Conservation (phyloP, 2,329 filamentous ascomycete genomes). For the Teratosphaeriaceae sp. region DNA sequence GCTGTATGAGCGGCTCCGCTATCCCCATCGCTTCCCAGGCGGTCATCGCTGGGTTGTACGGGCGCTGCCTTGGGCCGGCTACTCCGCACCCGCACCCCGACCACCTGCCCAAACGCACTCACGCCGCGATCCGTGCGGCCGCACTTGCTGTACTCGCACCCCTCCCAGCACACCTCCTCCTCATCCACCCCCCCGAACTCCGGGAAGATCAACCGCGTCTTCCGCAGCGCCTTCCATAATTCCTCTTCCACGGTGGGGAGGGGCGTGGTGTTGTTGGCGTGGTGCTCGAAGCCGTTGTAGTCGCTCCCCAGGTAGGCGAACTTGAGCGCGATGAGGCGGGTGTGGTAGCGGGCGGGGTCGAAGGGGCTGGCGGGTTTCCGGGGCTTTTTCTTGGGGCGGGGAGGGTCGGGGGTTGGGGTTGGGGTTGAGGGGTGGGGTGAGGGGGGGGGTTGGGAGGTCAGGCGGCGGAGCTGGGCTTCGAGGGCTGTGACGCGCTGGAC, state of each 20-base stretch:
- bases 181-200: constrained; percentile 31
- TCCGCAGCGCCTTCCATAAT: constrained; percentile 83
- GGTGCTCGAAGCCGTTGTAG: constrained; percentile 92
- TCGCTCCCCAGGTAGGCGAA: constrained; percentile 86
- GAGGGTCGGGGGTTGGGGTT: constrained; percentile 23
- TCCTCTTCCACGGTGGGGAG: constrained; percentile 86
- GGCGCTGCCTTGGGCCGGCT: constrained; percentile 55
- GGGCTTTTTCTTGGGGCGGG: constrained; percentile 22
- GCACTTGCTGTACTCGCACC: constrained; percentile 89
- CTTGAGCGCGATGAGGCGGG: constrained; percentile 81
- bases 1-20: not conserved
- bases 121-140: constrained; percentile 90
- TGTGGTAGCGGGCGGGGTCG: constrained; percentile 74
- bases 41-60: too few species aligned
- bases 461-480: constrained; percentile 56
- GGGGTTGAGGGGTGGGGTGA: constrained; percentile 30
- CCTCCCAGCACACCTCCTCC: constrained; percentile 65
- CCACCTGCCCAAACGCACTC: constrained; percentile 93
- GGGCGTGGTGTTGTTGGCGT: constrained; percentile 59
- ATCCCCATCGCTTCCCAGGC: constrained; percentile 10
- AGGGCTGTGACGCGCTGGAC: constrained; percentile 61
- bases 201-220: constrained; percentile 74
- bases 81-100: constrained; percentile 76
- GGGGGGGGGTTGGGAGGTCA: too few species aligned
- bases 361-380: constrained; percentile 46